phyloP scores from a whole-genome alignment of 257 asterid species.

The Solanum bulbocastanum region DNA sequence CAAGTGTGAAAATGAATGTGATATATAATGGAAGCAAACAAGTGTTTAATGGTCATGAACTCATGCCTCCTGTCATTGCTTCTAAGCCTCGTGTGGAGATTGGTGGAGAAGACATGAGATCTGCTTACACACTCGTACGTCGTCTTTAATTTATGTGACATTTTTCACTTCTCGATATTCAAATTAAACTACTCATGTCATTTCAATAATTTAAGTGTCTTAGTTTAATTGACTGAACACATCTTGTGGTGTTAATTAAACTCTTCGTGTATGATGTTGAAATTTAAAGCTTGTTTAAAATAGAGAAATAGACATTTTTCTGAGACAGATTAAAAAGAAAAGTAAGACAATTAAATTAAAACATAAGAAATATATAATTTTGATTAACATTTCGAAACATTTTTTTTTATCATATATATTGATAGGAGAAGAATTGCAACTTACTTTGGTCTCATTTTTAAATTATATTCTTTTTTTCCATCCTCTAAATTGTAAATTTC shows the following conservation, averaged over 20 bases:
- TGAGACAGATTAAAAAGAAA: no score
- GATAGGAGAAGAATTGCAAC: no score
- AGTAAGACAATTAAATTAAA: not conserved
- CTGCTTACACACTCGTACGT: slow-evolving; percentile 68
- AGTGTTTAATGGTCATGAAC: slow-evolving; percentile 74
- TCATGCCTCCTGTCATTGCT: slow-evolving; percentile 52
- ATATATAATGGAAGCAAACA: slow-evolving; percentile 38
- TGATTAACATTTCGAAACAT: not conserved
- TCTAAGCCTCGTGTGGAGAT: slow-evolving; percentile 64
- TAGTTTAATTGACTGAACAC: no score
- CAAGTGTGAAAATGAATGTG: slow-evolving; percentile 49
- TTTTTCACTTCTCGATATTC: not conserved
- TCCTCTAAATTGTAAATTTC: not conserved
- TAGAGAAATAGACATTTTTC: no score
- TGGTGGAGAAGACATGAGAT: slow-evolving; percentile 79
- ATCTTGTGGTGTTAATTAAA: no score
- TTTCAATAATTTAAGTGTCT: not conserved
- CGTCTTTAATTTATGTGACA: no score
- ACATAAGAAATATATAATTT: not conserved
- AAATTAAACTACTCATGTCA: not conserved
- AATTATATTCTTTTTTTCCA: not conserved
- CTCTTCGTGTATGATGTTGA: not conserved
- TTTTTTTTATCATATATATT: not conserved
- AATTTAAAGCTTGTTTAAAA: not conserved
- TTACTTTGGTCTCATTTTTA: not conserved